A percentile compares a stretch with the other conserved stretches of the same genome.
These are phyloP conservation scores for Leccinum griseonigrum DNA, from an alignment of 1,284 basidiomycete genomes.

Conservation along the genomic window DNA sequence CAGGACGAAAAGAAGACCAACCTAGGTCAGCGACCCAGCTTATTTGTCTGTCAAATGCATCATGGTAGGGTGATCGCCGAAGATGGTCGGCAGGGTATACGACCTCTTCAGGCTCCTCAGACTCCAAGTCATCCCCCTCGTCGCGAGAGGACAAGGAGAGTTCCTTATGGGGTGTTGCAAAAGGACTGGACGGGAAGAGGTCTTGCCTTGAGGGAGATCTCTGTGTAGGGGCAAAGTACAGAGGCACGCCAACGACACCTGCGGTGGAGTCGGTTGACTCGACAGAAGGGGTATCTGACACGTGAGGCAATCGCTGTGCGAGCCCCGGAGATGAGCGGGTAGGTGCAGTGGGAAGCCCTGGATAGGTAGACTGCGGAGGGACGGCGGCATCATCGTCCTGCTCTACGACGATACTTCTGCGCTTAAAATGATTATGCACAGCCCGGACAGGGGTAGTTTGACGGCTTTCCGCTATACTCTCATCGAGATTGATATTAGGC, in stretches of 20 bases:
- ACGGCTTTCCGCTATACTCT: conserved; percentile 30
- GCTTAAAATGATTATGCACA: conserved; percentile 39
- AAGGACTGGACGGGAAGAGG: conserved; percentile 65
- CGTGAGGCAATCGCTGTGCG: conserved; percentile 41
- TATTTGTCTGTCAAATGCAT: conserved; percentile 59
- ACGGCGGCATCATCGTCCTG: conserved; percentile 50
- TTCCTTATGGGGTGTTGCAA: conserved; percentile 67
- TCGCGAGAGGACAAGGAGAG: conserved; percentile 43
- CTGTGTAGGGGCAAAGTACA: conserved; percentile 44
- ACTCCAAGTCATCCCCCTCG: conserved; percentile 45
- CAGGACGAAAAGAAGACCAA: conserved; percentile 33
- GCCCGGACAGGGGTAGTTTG: conserved; percentile 35
- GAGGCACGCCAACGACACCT: conserved; percentile 39
- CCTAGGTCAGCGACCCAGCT: conserved; percentile 75
- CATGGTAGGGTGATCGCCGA: conserved; percentile 43
- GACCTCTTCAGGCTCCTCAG: conserved; percentile 46
- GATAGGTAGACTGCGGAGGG: conserved; percentile 36
- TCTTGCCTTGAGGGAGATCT: conserved; percentile 53
- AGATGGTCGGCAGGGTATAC: conserved; percentile 51
- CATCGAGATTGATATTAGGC: conserved; percentile 31
- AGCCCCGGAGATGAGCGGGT: conserved; percentile 31
- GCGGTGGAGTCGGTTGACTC: conserved; percentile 43
- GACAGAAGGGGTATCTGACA: conserved; percentile 50
- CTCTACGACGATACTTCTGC: conserved; percentile 69
- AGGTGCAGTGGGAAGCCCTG: conserved; percentile 36